Conservation (phyloP, 768 basidiomycete species). For the Fomitopsis pulvina region DNA sequence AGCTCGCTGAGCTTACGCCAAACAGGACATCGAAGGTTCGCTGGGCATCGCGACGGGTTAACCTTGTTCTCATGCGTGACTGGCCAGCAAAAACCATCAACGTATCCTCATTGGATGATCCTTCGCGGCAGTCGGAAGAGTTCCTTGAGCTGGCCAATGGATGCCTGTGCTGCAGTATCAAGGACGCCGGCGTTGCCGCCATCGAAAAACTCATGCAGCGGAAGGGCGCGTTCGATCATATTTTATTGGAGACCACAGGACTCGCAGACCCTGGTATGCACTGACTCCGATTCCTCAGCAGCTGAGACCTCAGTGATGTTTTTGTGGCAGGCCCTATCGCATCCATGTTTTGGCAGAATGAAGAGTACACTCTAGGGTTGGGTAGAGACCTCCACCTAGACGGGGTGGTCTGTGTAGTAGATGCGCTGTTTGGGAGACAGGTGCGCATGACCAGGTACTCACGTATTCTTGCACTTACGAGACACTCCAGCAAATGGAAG, state of each 20-base stretch:
- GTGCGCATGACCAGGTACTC: constrained; percentile 21
- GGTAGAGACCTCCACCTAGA: constrained; percentile 72
- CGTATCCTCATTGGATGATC: constrained; percentile 61
- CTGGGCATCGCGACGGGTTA: neutral
- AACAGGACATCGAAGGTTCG: constrained; percentile 76
- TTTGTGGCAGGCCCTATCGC: constrained; percentile 65
- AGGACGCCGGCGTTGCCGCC: constrained; percentile 87
- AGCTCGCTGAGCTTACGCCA: neutral
- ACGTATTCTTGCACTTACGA: neutral
- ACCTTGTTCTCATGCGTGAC: neutral
- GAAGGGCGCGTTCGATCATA: constrained; percentile 90
- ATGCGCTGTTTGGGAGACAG: constrained; percentile 72
- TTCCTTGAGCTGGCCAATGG: constrained; percentile 93
- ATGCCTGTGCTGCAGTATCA: constrained; percentile 97
- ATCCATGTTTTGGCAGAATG: constrained; percentile 82
- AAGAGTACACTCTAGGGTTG: constrained; percentile 66
- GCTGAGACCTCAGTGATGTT: constrained; percentile 1
- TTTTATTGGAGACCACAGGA: constrained; percentile 92
- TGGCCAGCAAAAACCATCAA: constrained; percentile 77
- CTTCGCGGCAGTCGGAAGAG: constrained; percentile 65
- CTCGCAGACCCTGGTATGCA: constrained; percentile 84
- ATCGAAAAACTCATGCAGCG: constrained; percentile 88
- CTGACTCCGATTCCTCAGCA: constrained; percentile 4
- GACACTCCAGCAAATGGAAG: constrained; percentile 70
- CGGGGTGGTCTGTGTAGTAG: constrained; percentile 89